Conservation (phyloP, 257 asterid species). For the Primulina huaijiensis region DNA sequence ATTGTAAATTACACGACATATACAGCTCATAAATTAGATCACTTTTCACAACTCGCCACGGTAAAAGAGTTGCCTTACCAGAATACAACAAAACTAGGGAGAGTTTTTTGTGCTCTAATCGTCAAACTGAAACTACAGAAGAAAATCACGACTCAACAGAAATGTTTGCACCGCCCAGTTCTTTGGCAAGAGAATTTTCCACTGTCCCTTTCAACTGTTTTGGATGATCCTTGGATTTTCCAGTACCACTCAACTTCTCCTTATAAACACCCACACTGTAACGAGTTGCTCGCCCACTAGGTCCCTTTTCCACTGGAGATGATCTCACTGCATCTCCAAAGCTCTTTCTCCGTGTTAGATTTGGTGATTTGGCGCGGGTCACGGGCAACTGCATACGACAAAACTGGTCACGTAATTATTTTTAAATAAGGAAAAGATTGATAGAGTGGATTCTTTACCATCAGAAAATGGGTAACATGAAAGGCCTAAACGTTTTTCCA, state of each 20-base stretch:
- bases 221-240: constrained; percentile 26
- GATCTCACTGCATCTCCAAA: constrained; percentile 59
- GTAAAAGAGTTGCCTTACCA: constrained; percentile 26
- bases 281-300: constrained; percentile 36
- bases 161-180: constrained; percentile 29
- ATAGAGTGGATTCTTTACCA: background rate
- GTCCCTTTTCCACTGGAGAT: constrained; percentile 41
- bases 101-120: constrained; percentile 23
- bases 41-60: constrained; percentile 32
- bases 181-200: constrained; percentile 28
- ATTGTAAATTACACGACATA: constrained; percentile 27
- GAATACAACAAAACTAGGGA: constrained; percentile 27
- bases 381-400: constrained; percentile 68
- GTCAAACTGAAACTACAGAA: constrained; percentile 30
- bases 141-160: constrained; percentile 37
- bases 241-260: constrained; percentile 34
- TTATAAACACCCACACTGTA: constrained; percentile 52
- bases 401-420: constrained; percentile 12
- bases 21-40: constrained; percentile 42
- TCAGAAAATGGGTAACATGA: background rate
- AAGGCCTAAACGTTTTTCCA: background rate
- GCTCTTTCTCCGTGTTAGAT: constrained; percentile 66
- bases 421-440: background rate
- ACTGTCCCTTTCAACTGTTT: constrained; percentile 38
- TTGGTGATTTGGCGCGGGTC: constrained; percentile 89